Evolutionary conservation across 148 eudicot species (phyloP).

Genomic region (Diospyros lotus): DNA sequence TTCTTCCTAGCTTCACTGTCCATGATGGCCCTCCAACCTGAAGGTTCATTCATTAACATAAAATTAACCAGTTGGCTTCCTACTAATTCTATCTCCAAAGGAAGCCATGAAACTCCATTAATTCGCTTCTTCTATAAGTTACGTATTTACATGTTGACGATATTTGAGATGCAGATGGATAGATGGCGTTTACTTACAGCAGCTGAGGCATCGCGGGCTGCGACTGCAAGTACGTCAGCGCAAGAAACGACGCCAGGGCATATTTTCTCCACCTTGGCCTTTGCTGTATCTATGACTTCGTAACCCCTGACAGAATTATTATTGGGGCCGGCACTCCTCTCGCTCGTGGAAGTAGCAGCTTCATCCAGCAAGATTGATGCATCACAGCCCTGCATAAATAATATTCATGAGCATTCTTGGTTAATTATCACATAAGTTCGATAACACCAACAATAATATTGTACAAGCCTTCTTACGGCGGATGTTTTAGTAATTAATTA

Average conservation of each 20-base stretch:
- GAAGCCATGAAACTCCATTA: not conserved
- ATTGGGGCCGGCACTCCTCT: slow-evolving; percentile 17
- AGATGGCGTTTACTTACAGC: slow-evolving; percentile 21
- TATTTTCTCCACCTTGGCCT: not conserved
- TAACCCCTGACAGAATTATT: slow-evolving; percentile 11
- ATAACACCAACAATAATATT: no score
- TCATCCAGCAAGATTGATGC: slow-evolving; percentile 33
- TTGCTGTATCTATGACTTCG: slow-evolving; percentile 1
- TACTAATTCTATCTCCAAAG: no score
- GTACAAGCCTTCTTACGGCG: no score
- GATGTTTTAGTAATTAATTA: no score
- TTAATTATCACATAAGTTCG: no score
- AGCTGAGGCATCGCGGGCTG: slow-evolving; percentile 1
- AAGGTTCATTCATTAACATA: no score
- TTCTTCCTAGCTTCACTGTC: slow-evolving; percentile 34
- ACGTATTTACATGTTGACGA: no score
- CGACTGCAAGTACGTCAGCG: slow-evolving; percentile 25
- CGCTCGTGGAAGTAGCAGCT: slow-evolving; percentile 16
- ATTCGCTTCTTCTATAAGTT: not conserved
- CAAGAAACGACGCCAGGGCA: slow-evolving; percentile 22
- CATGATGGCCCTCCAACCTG: slow-evolving; percentile 38
- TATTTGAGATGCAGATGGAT: not conserved
- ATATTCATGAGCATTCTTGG: not conserved
- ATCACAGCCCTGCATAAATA: slow-evolving; percentile 21
- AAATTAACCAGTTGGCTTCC: not conserved